These are phyloP conservation scores for Mycena galericulata DNA, from an alignment of 768 basidiomycete genomes.

Conservation along the genomic window DNA sequence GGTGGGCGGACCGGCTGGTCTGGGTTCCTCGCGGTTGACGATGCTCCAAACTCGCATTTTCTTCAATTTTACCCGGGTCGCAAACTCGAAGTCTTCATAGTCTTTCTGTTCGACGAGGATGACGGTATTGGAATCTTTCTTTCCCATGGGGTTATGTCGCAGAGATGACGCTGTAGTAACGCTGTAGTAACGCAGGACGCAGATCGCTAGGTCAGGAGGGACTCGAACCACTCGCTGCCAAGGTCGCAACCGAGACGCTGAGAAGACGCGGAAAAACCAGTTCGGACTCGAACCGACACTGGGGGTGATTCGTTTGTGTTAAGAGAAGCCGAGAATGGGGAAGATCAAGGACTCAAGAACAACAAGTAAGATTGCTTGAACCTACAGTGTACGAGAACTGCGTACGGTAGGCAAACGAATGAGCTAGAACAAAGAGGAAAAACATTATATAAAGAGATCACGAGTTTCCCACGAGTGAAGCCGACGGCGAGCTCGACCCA, in stretches of 20 bases:
- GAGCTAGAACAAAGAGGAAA: not conserved
- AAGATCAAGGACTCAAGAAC: not conserved
- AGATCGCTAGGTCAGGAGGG: not conserved
- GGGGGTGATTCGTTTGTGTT: not conserved
- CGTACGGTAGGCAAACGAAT: no score
- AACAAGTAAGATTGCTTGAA: not conserved
- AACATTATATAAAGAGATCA: not conserved
- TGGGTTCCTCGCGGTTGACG: not conserved
- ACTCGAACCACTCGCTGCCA: not conserved
- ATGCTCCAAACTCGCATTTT: not conserved
- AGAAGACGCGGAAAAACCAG: not conserved
- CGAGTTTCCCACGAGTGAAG: not conserved
- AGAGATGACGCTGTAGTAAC: not conserved
- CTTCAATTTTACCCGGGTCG: not conserved
- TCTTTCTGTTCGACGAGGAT: not conserved
- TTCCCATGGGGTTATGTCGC: not conserved
- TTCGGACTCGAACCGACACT: not conserved
- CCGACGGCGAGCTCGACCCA: no score
- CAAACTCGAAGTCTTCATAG: slow-evolving; percentile 1
- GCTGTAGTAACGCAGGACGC: not conserved
- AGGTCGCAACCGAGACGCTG: not conserved
- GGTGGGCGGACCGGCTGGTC: not conserved
- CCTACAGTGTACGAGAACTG: not conserved
- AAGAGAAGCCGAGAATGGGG: not conserved
- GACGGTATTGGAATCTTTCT: not conserved